Evolutionary conservation across 148 eudicot species (phyloP), one percentile per base, ranked within the genome.

Genomic region (Camellia lanceoleosa): DNA sequence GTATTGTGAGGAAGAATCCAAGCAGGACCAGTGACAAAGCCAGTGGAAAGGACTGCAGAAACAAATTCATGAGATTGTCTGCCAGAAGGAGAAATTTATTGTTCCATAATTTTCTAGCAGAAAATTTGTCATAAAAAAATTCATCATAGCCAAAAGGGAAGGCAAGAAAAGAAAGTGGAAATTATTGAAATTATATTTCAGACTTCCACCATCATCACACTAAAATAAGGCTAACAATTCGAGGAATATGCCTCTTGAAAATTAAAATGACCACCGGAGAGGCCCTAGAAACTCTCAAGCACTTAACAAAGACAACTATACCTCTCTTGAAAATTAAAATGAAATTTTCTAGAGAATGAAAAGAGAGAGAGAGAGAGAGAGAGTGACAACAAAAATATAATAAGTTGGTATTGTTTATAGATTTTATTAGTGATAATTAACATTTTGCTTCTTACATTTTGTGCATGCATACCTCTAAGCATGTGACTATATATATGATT

Each of bases 1-100:
- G 82, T 23, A 85, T 42, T 38, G 99, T 81, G 58, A 93, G 91
- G 71, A 88, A 80, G 83, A 89, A 84, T 72, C 91, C 99, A 44
- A 80, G 83, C 79, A 92, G 15, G 65, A 89, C 84, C 77, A 92
- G 76, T 46, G 68, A 76, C 38, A 93, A 79, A 82, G 98, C 99
- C 80, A 93, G 46, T 0, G 89, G 98, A 76, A 93, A 91, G 76
- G 94, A 92, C 99, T 96, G 92, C 92, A 87, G 74, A 51, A 83
- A 79, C 41, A 77, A 64, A 82, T 15, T 7, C 7, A 71, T 30
- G 19, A 55, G 14, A 42, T 68, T 41, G n/a, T 2, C 54, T 23
- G 15, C 5, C 3, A 7, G 14, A 0, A 16, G 65, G 51, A 5
- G 20, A 43, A 72, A 41, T 42, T 5, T 30, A 30, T 30, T 30